Percentiles rank a stretch among this genome's conserved stretches.
phyloP scores from a whole-genome alignment of 495 filamentous ascomycete species.

The Paragyromitra xinjiangensis region DNA sequence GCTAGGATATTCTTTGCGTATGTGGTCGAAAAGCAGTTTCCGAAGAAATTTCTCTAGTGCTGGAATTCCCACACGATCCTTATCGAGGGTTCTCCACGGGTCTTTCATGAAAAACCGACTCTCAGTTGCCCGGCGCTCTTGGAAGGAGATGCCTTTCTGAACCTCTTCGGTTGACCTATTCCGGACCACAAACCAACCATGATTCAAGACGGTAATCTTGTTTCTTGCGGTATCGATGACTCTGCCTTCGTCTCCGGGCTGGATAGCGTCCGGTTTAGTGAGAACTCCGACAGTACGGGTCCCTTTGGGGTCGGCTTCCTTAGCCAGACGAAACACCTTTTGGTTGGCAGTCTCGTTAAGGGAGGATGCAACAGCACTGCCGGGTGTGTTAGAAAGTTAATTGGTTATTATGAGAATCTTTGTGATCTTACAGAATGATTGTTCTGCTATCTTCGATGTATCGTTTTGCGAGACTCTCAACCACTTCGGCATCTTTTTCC shows the following conservation, averaged over 20 bases:
- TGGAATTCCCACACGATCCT: conserved; percentile 58
- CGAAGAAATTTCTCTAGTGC: conserved; percentile 43
- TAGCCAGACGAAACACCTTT: conserved; percentile 58
- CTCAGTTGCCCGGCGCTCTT: conserved; percentile 58
- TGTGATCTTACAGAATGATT: conserved; percentile 61
- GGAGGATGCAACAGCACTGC: conserved; percentile 57
- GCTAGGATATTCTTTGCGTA: conserved; percentile 57
- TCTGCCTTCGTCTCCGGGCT: conserved; percentile 59
- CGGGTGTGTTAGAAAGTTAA: neutral
- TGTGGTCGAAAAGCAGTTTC: conserved; percentile 49
- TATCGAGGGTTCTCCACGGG: conserved; percentile 59
- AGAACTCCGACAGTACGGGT: conserved; percentile 63
- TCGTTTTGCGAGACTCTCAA: conserved; percentile 60
- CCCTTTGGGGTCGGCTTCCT: conserved; percentile 57
- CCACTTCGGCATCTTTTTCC: conserved; percentile 56
- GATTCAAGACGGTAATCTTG: conserved; percentile 58
- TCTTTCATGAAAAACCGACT: conserved; percentile 59
- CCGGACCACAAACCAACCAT: conserved; percentile 66
- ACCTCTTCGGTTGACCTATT: conserved; percentile 64
- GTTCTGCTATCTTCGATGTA: conserved; percentile 63
- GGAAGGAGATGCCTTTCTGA: conserved; percentile 49
- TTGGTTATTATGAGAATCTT: neutral
- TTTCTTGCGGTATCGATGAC: conserved; percentile 58
- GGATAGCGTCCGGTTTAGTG: conserved; percentile 62
- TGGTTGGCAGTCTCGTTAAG: conserved; percentile 57